Evolutionary conservation across 179 eudicot genomes (phyloP).

Genomic region (Silene coronaria): DNA sequence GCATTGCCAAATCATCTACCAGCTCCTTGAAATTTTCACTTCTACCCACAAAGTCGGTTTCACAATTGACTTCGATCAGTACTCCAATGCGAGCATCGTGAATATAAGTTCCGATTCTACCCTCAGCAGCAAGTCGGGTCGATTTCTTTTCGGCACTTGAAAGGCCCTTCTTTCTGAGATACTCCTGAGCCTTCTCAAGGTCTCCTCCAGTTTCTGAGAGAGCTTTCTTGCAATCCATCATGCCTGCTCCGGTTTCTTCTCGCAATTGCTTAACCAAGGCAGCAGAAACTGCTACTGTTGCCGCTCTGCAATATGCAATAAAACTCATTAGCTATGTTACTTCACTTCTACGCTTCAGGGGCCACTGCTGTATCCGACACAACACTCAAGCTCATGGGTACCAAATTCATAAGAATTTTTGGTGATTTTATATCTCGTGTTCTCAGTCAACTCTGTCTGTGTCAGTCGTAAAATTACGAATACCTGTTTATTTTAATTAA

Average conservation of each 20-base stretch:
- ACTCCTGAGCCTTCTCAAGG: conserved; percentile 82
- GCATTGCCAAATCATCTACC: conserved; percentile 98
- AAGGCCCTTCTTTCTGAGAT: conserved; percentile 87
- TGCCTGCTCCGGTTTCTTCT: conserved; percentile 93
- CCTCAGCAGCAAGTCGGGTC: conserved; percentile 86
- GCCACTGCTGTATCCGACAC: not conserved
- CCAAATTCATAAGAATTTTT: no score
- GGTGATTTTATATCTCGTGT: no score
- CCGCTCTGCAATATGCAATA: conserved; percentile 37
- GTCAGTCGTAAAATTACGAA: no score
- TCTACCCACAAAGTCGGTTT: conserved; percentile 90
- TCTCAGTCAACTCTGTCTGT: no score
- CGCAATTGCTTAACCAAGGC: conserved; percentile 82
- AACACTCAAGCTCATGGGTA: not conserved
- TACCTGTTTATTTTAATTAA: not conserved
- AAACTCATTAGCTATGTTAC: conserved; percentile 2
- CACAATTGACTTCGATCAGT: conserved; percentile 83
- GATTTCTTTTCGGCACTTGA: conserved; percentile 89
- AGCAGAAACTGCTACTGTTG: conserved; percentile 65
- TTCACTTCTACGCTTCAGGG: not conserved
- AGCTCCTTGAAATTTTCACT: conserved; percentile 76
- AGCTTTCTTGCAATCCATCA: conserved; percentile 99
- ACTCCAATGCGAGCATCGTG: conserved; percentile 92
- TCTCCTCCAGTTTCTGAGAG: conserved; percentile 85
- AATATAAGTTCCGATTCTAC: conserved; percentile 83